Base-by-base conservation (phyloP, 768 basidiomycete species). In the Rhodocollybia butyracea region DNA sequence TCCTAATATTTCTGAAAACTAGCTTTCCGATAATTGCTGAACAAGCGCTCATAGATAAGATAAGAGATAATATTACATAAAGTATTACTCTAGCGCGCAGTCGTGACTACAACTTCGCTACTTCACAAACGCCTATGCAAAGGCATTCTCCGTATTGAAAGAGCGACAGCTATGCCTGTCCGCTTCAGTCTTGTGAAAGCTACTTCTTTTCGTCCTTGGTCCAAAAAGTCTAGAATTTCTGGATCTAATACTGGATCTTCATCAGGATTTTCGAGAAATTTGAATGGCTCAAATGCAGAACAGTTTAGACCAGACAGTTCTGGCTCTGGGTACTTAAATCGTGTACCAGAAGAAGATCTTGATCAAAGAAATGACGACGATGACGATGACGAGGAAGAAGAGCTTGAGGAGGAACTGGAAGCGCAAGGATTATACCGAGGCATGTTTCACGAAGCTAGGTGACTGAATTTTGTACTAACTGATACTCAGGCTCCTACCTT, bases 401-500 rank as follows among this genome's bases (percentile, higher is more conserved):
- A 69, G 36, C 60, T 70, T 0, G 78, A 75, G 12, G 72, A 76
- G 19, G 73, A 78, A 6, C n/a, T 45, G 5, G 43, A 45, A 17
- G 30, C 26, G 15, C 43, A 45, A 17, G 43, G 43, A 15, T 63
- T 82, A 40, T 84, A 81, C 54, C 56, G 64, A 54, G 83, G 82
- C 79, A 55, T 39, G 74, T 62, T 5, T 40, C 29, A 32, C n/a
- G 26, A 29, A 19, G 11, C 17, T 31, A 7, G 27, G 54, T 27
- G n/a, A 12, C 32, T n/a, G 21, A 52, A 24, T 17, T 39, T 38
- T 19, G 40, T 52, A 19, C 4, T 48, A 13, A 29, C 11, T 27
- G 15, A 32, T 40, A 32, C 51, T 22, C 57, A 90, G 89, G 88
- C 21, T 88, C 86, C 3, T 89, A 89, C 72, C 67, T 63, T 36